These are phyloP conservation scores for Chloridella minuta DNA, from an alignment of 352 stramenopile species.

Conservation along the genomic window DNA sequence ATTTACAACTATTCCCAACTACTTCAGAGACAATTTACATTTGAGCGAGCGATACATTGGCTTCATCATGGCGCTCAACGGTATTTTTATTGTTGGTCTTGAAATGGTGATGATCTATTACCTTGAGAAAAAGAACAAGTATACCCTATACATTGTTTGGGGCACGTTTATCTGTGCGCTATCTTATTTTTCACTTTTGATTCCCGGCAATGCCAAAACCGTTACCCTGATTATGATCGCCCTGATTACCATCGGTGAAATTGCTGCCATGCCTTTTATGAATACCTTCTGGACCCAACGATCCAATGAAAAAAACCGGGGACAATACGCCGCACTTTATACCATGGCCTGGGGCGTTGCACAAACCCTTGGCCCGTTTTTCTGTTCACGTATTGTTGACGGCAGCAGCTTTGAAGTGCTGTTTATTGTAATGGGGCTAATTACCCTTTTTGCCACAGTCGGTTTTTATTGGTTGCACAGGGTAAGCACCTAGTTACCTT, in stretches of 20 bases:
- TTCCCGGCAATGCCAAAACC: background rate
- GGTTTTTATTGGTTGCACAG: background rate
- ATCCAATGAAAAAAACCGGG: background rate
- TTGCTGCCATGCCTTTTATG: background rate
- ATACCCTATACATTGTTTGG: background rate
- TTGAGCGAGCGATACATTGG: background rate
- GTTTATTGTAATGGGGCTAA: background rate
- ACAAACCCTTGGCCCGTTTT: background rate
- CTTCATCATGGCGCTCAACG: background rate
- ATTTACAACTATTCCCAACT: background rate
- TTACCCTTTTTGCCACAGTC: background rate
- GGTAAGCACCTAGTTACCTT: too few relatives aligned
- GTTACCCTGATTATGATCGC: background rate
- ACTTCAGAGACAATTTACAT: background rate
- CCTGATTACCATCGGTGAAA: background rate
- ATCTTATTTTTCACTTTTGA: background rate
- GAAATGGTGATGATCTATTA: background rate
- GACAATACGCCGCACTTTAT: background rate
- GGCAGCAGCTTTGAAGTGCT: background rate
- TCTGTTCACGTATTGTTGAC: background rate
- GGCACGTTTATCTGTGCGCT: background rate
- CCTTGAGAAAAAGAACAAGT: background rate
- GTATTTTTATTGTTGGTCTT: background rate
- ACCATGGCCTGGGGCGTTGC: background rate
- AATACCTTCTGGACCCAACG: background rate